Evolutionary conservation across 2,329 filamentous ascomycete species (phyloP), one percentile per base, ranked within the genome.

Genomic region (Shiraia sp.): DNA sequence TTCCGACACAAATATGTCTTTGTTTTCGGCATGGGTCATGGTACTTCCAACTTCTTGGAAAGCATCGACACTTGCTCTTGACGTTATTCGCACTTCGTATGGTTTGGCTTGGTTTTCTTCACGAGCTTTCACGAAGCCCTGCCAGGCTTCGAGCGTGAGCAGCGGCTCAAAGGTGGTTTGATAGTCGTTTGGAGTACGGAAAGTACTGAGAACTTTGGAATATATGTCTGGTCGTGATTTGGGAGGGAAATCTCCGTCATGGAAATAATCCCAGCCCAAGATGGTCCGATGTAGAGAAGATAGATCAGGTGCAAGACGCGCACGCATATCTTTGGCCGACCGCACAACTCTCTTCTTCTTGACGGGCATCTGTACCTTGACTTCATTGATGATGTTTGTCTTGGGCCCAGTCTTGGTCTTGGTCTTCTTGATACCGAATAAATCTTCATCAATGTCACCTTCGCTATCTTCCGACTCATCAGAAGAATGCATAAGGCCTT

Each of bases 201-300:
- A 99, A 1, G 82, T 82, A 47, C 88, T 86, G 4, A 86, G 84
- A 9, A 99, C 92, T 39, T 82, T 77, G 32, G 79, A 82, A 61
- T 92, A 95, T 31, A 82, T 78, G 33, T 85, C 83, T 12, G 82
- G 82, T 36, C 82, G 85, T 5, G 79, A 78, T 42, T 78, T 80
- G 0, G 93, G 91, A 5, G 93, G 93, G 45, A 91, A 87, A 59
- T 91, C 89, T 19, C 90, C 90, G 32, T 83, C 76, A 60, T 96
- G 88, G 68, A 96, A 99, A 53, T 95, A 95, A 53, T 99, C 88
- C 93, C 93, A 99, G 41, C 87, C 81, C 3, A 99, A 80, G 36
- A 99, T 90, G 13, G 86, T 86, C 57, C 87, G 85, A 65, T 97
- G 93, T 22, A 99, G 73, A 12, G 82, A 78, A 26, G 90, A 86